Conservation (phyloP, 805 yeast species). For the Starmerella floricola region DNA sequence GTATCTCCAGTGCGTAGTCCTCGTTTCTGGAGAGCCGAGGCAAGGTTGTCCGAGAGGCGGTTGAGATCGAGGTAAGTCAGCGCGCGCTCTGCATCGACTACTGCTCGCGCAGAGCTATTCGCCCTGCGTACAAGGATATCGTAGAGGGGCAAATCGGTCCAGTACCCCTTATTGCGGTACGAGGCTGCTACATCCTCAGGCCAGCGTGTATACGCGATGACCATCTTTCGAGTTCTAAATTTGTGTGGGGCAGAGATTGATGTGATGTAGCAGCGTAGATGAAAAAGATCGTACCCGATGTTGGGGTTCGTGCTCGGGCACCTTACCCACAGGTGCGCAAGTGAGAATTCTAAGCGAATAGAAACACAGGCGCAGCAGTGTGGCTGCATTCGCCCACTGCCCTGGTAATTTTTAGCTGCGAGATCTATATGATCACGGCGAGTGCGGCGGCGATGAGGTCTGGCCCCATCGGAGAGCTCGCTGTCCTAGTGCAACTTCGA, state of each 20-base stretch:
- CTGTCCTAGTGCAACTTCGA: too few relatives aligned
- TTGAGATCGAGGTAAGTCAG: conserved; percentile 9
- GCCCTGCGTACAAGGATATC: conserved; percentile 6
- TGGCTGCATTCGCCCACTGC: too few relatives aligned
- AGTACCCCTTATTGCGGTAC: conserved; percentile 13
- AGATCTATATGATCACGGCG: too few relatives aligned
- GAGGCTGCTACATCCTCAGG: conserved; percentile 6
- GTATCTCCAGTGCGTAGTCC: conserved; percentile 12
- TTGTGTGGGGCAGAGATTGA: not conserved
- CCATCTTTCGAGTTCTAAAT: not conserved
- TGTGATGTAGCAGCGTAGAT: too few relatives aligned
- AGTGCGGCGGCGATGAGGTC: too few relatives aligned
- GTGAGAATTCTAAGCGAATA: too few relatives aligned
- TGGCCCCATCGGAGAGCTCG: too few relatives aligned
- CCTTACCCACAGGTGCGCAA: too few relatives aligned
- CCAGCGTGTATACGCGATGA: conserved; percentile 10
- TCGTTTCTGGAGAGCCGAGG: not conserved
- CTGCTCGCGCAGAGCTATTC: conserved; percentile 3
- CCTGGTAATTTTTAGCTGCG: too few relatives aligned
- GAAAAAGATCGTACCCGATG: too few relatives aligned
- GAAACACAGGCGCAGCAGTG: too few relatives aligned
- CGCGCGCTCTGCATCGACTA: conserved; percentile 5
- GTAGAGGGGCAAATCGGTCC: conserved; percentile 9
- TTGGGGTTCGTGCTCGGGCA: too few relatives aligned
- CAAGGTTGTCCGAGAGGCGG: not conserved